Base-by-base conservation (phyloP, 2,329 filamentous ascomycete species). In the Cladosporium cucumerinum region DNA sequence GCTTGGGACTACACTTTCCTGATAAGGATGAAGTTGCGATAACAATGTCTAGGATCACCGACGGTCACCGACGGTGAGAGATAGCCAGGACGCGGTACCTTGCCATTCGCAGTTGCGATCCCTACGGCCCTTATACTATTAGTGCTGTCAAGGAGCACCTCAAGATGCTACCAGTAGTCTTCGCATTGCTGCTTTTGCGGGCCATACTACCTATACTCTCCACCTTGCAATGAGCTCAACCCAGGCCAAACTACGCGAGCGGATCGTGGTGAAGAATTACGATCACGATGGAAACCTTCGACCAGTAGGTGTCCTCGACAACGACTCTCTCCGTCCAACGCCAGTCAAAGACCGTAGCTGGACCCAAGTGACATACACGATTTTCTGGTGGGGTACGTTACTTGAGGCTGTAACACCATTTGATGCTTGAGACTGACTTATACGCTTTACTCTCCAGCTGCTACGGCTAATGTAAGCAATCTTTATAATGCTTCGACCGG, bases 301-400 rank as follows among this genome's bases (percentile, higher is more conserved):
- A 21, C 51, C 26, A 21, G 51, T 54, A 18, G 26, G 26, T 5
- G 28, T 54, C 26, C 51, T 54, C 8, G 51, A 54, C 51, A 54
- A 54, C 8, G 51, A 54, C 8, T 54, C 51, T 32, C 51, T 54
- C 18, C 51, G 51, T 28, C 51, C 51, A n/a, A 54, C 51, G 1
- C 51, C 51, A 21, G 51, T 54, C 26, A 54, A 54, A n/a, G 51
- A 54, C 26, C 51, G 51, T 14, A 54, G 51, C 28, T 54, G 51
- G 51, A 54, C 51, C 5, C 51, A 54, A 12, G 26, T 54, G 51
- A 54, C 51, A 26, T 54, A 54, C 26, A 54, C 51, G 2, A 32
- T 54, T 16, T 54, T 54, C 51, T 54, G 51, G 51, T 54, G 49
- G 49, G 34, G 34, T 39, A 39, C 34, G 34, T 39, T 18, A 18